These are phyloP conservation scores for Neurospora sp. DNA, from an alignment of 495 filamentous ascomycete species.

Conservation along the genomic window DNA sequence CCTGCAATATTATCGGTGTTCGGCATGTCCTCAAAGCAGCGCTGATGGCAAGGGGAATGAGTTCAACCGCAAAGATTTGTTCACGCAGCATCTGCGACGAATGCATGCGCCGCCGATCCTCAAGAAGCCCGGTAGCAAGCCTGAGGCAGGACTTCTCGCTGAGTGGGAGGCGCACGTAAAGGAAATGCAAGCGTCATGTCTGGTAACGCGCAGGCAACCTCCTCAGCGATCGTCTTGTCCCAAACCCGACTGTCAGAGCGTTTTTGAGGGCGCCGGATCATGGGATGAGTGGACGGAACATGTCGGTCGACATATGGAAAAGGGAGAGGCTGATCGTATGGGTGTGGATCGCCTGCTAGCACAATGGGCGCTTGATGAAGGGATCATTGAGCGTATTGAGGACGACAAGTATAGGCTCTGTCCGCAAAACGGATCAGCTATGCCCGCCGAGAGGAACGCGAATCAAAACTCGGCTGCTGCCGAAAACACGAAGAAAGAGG, in stretches of 20 bases:
- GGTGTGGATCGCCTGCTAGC: constrained; percentile 42
- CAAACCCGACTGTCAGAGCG: constrained; percentile 52
- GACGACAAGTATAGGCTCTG: constrained; percentile 41
- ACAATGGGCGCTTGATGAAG: constrained; percentile 45
- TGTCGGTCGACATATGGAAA: constrained; percentile 80
- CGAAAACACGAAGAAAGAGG: constrained; percentile 16
- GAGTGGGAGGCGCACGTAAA: constrained; percentile 49
- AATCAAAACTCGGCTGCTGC: constrained; percentile 5
- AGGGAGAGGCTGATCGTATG: constrained; percentile 40
- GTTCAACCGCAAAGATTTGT: constrained; percentile 89
- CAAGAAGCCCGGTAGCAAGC: constrained; percentile 38
- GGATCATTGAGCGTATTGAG: constrained; percentile 45
- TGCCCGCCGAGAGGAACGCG: constrained; percentile 9
- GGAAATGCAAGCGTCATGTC: constrained; percentile 58
- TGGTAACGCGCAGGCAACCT: constrained; percentile 51
- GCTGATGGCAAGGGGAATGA: constrained; percentile 48
- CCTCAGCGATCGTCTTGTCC: constrained; percentile 60
- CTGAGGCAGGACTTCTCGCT: constrained; percentile 39
- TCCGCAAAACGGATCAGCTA: constrained; percentile 16
- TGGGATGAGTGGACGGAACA: constrained; percentile 93
- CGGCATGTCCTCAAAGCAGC: constrained; percentile 55
- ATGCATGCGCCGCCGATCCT: constrained; percentile 63
- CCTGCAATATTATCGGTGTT: constrained; percentile 74
- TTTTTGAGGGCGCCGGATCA: constrained; percentile 58
- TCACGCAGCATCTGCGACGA: constrained; percentile 85